These are phyloP conservation scores for Fusarium sublunatum DNA, from an alignment of 2,329 filamentous ascomycete genomes.

Conservation along the genomic window DNA sequence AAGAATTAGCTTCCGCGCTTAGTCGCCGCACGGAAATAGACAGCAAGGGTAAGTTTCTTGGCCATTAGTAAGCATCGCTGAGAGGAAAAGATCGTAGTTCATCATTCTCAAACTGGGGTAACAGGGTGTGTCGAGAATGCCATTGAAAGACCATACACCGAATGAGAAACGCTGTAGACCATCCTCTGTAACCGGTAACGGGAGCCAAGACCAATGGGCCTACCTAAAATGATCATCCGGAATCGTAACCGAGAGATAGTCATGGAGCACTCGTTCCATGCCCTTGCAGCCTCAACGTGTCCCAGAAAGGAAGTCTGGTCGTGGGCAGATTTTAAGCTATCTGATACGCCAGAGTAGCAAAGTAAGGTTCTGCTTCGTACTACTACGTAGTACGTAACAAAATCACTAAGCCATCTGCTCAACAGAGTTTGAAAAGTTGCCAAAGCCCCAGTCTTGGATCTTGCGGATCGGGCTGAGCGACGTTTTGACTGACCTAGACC, in stretches of 20 bases:
- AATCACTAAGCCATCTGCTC: not conserved
- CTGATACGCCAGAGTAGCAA: slow-evolving; percentile 2
- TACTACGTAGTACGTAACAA: not conserved
- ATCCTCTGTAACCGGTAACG: slow-evolving; percentile 13
- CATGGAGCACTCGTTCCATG: not conserved
- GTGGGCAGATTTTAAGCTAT: not conserved
- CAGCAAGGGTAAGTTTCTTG: not conserved
- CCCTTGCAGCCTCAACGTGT: not conserved
- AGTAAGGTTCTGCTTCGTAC: slow-evolving; percentile 10
- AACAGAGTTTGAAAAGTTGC: slow-evolving; percentile 9
- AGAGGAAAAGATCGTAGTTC: slow-evolving; percentile 8
- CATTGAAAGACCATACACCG: not conserved
- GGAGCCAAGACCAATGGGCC: slow-evolving; percentile 3
- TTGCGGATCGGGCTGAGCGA: slow-evolving; percentile 9
- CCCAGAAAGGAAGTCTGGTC: not conserved
- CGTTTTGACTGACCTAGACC: slow-evolving; percentile 2
- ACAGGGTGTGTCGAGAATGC: slow-evolving; percentile 17
- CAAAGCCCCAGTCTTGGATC: slow-evolving; percentile 5
- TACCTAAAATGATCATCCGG: not conserved
- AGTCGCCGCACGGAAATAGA: slow-evolving; percentile 16
- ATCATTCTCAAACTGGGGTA: not conserved
- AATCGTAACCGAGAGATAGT: slow-evolving; percentile 1
- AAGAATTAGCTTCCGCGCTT: slow-evolving; percentile 23
- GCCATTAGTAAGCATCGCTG: slow-evolving; percentile 1
- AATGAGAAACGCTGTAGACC: not conserved